Conservation (phyloP, 78 protist species). For the Polysphondylium violaceum region DNA sequence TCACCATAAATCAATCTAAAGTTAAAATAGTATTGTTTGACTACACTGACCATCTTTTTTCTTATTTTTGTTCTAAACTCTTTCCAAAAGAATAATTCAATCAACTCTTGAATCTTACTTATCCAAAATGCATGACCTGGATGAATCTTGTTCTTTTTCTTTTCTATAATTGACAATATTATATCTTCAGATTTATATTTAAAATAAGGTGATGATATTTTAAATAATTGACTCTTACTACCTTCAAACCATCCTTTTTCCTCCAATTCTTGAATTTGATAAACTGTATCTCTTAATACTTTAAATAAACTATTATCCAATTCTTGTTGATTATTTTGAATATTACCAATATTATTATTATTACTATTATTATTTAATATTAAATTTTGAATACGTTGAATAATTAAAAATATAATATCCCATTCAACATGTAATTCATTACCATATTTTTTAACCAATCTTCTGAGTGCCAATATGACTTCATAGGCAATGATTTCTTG, state of each 20-base stretch:
- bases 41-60: not conserved
- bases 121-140: slow-evolving; percentile 77
- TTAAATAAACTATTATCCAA: slow-evolving; percentile 25
- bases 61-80: slow-evolving; percentile 51
- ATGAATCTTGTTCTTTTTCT: slow-evolving; percentile 18
- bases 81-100: slow-evolving; percentile 31
- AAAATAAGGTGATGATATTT: slow-evolving; percentile 15
- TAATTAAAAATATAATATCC: slow-evolving; percentile 62
- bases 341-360: not conserved
- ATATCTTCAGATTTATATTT: slow-evolving; percentile 46
- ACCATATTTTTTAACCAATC: slow-evolving; percentile 79
- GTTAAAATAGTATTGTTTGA: slow-evolving; percentile 24
- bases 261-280: slow-evolving; percentile 39
- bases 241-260: slow-evolving; percentile 48
- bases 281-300: slow-evolving; percentile 55
- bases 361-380: not conserved
- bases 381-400: slow-evolving; percentile 23
- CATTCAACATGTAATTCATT: slow-evolving; percentile 70
- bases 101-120: not conserved
- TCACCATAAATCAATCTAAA: slow-evolving; percentile 46
- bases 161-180: slow-evolving; percentile 3
- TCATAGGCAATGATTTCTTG: slow-evolving; percentile 78
- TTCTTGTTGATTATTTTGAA: not conserved
- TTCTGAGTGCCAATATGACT: slow-evolving; percentile 62
- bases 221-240: slow-evolving; percentile 6